phyloP scores from a whole-genome alignment of 805 yeast species.

The Clavispora vitiphila region DNA sequence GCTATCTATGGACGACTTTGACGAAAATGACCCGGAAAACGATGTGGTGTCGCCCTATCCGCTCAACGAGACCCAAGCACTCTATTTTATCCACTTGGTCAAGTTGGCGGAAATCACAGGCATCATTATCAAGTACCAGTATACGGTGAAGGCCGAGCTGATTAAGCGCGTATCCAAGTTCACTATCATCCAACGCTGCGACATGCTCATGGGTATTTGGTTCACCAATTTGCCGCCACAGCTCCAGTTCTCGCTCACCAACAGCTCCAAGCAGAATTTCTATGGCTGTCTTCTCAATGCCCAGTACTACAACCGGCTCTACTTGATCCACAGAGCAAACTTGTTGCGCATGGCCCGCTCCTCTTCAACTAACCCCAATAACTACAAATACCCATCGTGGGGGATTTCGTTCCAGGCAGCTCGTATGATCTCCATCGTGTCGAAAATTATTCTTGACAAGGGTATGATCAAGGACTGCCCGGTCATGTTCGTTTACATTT shows the following conservation, averaged over 20 bases:
- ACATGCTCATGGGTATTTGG: constrained; percentile 75
- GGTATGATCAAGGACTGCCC: constrained; percentile 50
- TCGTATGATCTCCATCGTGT: constrained; percentile 62
- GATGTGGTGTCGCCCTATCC: constrained; percentile 38
- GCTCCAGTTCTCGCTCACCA: constrained; percentile 57
- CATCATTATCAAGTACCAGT: constrained; percentile 62
- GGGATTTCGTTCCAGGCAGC: constrained; percentile 81
- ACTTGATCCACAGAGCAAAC: constrained; percentile 67
- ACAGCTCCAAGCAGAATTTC: constrained; percentile 48
- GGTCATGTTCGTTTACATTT: constrained; percentile 52
- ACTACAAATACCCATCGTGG: constrained; percentile 62
- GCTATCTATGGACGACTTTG: constrained; percentile 61
- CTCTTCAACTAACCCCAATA: constrained; percentile 35
- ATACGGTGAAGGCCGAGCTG: constrained; percentile 62
- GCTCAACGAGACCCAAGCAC: constrained; percentile 44
- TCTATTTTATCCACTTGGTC: constrained; percentile 57
- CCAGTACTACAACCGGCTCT: constrained; percentile 69
- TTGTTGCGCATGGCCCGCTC: constrained; percentile 47
- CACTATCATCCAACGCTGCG: constrained; percentile 58
- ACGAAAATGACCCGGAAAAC: constrained; percentile 43
- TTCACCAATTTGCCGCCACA: constrained; percentile 60
- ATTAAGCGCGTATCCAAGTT: constrained; percentile 40
- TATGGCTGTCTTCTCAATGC: constrained; percentile 57
- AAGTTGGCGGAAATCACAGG: constrained; percentile 70
- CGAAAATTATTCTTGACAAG: constrained; percentile 48